Base-by-base conservation (phyloP, 2,329 filamentous ascomycete genomes). In the Fusarium sp. region DNA sequence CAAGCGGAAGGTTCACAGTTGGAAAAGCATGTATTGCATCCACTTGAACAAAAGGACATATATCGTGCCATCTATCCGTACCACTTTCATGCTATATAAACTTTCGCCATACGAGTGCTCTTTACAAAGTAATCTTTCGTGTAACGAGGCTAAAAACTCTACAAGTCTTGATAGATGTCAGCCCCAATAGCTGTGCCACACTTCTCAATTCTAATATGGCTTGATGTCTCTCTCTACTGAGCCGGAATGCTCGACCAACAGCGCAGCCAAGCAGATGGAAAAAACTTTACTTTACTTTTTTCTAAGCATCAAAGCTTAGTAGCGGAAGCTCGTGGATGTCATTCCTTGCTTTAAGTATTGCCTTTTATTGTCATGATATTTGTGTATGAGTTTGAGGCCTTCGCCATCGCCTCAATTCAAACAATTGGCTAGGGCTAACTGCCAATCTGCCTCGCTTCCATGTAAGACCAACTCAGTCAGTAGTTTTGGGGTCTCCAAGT, bases 241-340 rank as follows among this genome's bases (percentile, higher is more conserved):
- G 51, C 62, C 50, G 46, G 44, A 51, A 25, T 41, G 23, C 44
- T 58, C 51, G 50, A 67, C 63, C 65, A 63, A 63, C 63, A 63
- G 25, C 62, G 16, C 16, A 7, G 19, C 41, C 34, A 64, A 54
- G 18, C 41, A 64, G 7, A 21, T 28, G 12, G 8, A 7, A 43
- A 45, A 43, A 59, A 48, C 26, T 68, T 54, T 44, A 59, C 18
- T 48, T 55, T 18, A 8, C 49, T 25, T 50, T 39, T 48, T 21
- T n/a, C 16, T 10, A 14, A 43, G n/a, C 23, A 12, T 4, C 37
- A 23, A 45, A 13, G 19, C 14, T 12, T 30, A 28, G 21, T 42
- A 4, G 4, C 3, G 6, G 14, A 21, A 44, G 25, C 21, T n/a
- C 34, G 41, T 37, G 14, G 23, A 8, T 58, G 10, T 51, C 34